Evolutionary conservation across 2,329 filamentous ascomycete genomes (phyloP), one percentile per base, ranked within the genome.

Genomic region (Scortechinia acanthostroma): DNA sequence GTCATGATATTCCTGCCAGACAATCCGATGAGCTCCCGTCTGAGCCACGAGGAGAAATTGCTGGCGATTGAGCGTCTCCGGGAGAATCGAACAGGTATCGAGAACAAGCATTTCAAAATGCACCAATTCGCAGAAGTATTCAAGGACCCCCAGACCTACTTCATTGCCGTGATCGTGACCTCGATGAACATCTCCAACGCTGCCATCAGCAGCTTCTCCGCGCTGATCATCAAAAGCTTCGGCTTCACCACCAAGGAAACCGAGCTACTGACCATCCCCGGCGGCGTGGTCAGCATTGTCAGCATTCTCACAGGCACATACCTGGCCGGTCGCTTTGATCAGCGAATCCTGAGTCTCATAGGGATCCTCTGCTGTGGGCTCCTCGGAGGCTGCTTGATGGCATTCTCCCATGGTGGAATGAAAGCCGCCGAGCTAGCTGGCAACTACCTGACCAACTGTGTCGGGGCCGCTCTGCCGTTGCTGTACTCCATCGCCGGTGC

Each of bases 291-390:
- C 13, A 62, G 65, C 16, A 62, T 66, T 44, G 57, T 68, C 23
- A 61, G 62, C 2, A 58, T 70, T 3, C 55, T 69, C 2, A 54
- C 64, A 3, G 61, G 63, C 2, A 61, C 64, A 21, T 62, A 62
- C 17, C 45, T 60, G 14, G 63, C 67, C 15, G 63, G 68, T 22
- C 57, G 53, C 15, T 59, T 54, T 42, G 60, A 64, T 20, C 54
- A 64, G 45, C 63, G 70, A 37, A 65, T 65, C 48, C 59, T 63
- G 3, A 61, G 64, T 51, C 65, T 69, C 50, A 57, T 65, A 28
- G 55, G 65, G 25, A 62, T 66, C 44, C 62, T 68, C n/a, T 57
- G 72, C 15, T 70, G 69, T 1, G 68, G 64, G 1, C 68, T 74
- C 37, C 58, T 71, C 17, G 69, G 68, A 3, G 70, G 65, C 2